Percentiles rank a stretch among this genome's conserved stretches.
Conservation (phyloP, 345 rosid species). For the Eucalyptus erythrocorys region DNA sequence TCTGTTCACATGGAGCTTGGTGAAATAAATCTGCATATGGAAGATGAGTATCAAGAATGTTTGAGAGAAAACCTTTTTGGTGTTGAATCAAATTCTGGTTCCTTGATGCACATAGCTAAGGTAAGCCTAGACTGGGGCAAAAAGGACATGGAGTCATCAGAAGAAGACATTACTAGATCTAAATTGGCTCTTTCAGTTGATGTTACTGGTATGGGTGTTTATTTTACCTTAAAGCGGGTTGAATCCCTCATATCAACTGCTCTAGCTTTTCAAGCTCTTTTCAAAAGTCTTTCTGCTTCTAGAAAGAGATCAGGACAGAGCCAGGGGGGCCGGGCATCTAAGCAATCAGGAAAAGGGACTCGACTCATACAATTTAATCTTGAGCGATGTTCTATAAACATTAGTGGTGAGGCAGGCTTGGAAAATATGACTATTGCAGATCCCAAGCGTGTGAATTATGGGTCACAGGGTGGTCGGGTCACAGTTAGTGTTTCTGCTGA, state of each 20-base stretch:
- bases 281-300: slow-evolving; percentile 45
- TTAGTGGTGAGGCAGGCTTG: slow-evolving; percentile 54
- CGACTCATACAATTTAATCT: slow-evolving; percentile 64
- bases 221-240: slow-evolving; percentile 59
- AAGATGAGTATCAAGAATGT: slow-evolving; percentile 93
- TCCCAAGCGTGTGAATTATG: slow-evolving; percentile 96
- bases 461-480: slow-evolving; percentile 92
- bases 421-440: slow-evolving; percentile 60
- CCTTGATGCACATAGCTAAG: slow-evolving; percentile 81
- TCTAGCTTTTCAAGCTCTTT: slow-evolving; percentile 58
- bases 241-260: slow-evolving; percentile 66
- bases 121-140: slow-evolving; percentile 90
- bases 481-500: slow-evolving; percentile 56
- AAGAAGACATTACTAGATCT: slow-evolving; percentile 41
- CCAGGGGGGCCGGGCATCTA: slow-evolving; percentile 37
- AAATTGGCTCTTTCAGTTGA: slow-evolving; percentile 76
- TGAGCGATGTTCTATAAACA: slow-evolving; percentile 71
- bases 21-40: slow-evolving; percentile 85
- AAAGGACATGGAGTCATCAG: slow-evolving; percentile 57
- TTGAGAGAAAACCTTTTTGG: slow-evolving; percentile 71
- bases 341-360: slow-evolving; percentile 72
- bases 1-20: slow-evolving; percentile 90
- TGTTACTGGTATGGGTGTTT: slow-evolving; percentile 78
- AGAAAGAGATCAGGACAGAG: slow-evolving; percentile 34
- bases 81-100: slow-evolving; percentile 87